These are phyloP conservation scores for Emergomyces pasteurianus DNA, from an alignment of 2,329 filamentous ascomycete species.

Conservation along the genomic window DNA sequence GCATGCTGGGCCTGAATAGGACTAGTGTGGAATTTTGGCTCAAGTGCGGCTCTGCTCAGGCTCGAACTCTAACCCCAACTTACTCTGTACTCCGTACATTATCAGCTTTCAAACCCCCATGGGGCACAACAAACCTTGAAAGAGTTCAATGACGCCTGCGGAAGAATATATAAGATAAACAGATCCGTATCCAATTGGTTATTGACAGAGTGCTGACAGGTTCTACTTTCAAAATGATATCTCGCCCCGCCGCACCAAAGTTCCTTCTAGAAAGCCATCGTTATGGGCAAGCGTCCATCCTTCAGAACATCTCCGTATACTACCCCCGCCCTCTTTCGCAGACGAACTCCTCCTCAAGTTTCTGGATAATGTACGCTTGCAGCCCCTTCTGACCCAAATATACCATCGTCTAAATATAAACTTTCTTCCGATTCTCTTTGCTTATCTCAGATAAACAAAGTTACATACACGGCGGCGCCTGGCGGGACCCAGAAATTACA, in stretches of 20 bases:
- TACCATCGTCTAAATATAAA: background rate
- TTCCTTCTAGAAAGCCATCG: conserved; percentile 14
- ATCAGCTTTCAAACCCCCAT: background rate
- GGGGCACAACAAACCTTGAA: background rate
- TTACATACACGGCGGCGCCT: conserved; percentile 40
- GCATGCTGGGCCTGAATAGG: background rate
- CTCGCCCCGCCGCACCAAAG: background rate
- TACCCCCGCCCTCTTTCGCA: conserved; percentile 9
- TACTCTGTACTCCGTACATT: no score
- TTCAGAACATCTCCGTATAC: conserved; percentile 25
- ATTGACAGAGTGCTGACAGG: background rate
- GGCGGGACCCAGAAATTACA: conserved; percentile 34
- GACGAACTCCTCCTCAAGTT: conserved; percentile 14
- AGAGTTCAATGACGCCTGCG: background rate
- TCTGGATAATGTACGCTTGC: conserved; percentile 30
- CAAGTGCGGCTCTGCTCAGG: background rate
- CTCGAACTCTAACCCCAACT: background rate
- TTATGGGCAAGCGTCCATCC: conserved; percentile 17
- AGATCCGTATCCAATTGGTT: background rate
- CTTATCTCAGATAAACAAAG: conserved; percentile 12
- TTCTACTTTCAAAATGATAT: background rate
- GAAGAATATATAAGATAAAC: background rate
- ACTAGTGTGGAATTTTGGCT: background rate
- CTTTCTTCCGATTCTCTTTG: background rate
- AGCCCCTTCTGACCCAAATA: background rate